A percentile compares a stretch with the other conserved stretches of the same genome.
phyloP scores from a whole-genome alignment of 305 asterid species.

The Plantago coronopus region DNA sequence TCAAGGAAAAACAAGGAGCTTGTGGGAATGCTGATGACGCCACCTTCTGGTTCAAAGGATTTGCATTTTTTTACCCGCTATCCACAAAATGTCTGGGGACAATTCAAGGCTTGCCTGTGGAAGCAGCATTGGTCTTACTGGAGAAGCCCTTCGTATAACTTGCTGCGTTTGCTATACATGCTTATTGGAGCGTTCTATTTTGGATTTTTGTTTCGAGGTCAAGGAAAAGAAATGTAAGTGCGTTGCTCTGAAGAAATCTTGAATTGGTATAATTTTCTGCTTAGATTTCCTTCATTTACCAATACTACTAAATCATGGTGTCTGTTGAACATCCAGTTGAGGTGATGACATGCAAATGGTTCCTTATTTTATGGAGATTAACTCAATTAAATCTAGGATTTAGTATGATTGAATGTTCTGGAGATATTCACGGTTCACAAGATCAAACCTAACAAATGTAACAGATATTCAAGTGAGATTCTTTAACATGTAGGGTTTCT shows the following conservation, averaged over 20 bases:
- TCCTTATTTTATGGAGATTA: neutral
- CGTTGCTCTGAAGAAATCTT: neutral
- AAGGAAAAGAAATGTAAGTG: slow-evolving; percentile 47
- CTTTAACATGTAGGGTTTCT: too few species aligned
- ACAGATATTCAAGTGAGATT: neutral
- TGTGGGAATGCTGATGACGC: slow-evolving; percentile 35
- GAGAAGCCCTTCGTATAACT: slow-evolving; percentile 45
- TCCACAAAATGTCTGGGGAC: too few species aligned
- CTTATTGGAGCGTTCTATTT: slow-evolving; percentile 31
- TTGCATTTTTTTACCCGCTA: too few species aligned
- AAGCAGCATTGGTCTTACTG: too few species aligned
- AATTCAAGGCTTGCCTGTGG: too few species aligned
- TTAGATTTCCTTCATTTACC: too few species aligned
- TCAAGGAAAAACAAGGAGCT: slow-evolving; percentile 42
- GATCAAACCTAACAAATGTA: too few species aligned
- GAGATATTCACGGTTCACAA: too few species aligned
- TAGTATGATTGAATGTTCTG: neutral
- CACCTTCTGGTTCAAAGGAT: too few species aligned
- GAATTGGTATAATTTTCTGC: neutral
- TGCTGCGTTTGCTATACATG: slow-evolving; percentile 39
- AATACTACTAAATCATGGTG: too few species aligned
- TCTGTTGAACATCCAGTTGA: too few species aligned
- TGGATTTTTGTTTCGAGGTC: slow-evolving; percentile 50
- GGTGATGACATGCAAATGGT: neutral
- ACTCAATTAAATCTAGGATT: neutral